Evolutionary conservation across 192 early-diverging fungal species (phyloP).

Genomic region (Backusella macrospora): DNA sequence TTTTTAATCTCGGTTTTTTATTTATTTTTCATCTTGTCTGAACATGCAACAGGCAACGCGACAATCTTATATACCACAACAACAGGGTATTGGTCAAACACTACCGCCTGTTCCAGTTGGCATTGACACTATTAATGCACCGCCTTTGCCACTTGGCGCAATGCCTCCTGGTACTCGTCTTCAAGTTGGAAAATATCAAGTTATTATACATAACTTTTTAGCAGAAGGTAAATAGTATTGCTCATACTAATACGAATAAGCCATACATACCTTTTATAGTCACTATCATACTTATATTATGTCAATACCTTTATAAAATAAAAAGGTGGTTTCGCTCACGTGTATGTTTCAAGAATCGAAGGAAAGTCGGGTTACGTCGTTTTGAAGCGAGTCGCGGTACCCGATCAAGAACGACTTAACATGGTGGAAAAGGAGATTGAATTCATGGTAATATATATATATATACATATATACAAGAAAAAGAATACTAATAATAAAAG

Average conservation of each 20-base stretch:
- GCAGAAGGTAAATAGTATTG: constrained; percentile 79
- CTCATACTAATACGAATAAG: neutral
- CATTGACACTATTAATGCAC: constrained; percentile 28
- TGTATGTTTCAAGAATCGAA: constrained; percentile 75
- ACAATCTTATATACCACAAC: constrained; percentile 40
- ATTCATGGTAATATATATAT: constrained; percentile 77
- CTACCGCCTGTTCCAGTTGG: constrained; percentile 38
- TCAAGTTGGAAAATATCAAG: constrained; percentile 54
- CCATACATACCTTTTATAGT: neutral
- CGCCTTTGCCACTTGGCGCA: constrained; percentile 53
- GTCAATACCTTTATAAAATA: neutral
- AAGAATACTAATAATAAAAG: neutral
- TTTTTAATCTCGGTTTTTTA: neutral
- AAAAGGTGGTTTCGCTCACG: constrained; percentile 87
- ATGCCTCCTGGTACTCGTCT: constrained; percentile 66
- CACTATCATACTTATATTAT: neutral
- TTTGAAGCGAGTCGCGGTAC: constrained; percentile 78
- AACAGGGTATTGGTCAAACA: constrained; percentile 41
- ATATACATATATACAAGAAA: neutral
- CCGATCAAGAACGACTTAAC: constrained; percentile 65
- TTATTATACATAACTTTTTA: constrained; percentile 73
- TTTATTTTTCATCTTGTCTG: neutral
- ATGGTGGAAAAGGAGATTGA: constrained; percentile 74
- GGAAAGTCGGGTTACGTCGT: constrained; percentile 63
- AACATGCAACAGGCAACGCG: constrained; percentile 17